A percentile compares a stretch with the other conserved stretches of the same genome.
Evolutionary conservation across 768 basidiomycete species (phyloP).

Genomic region (Trametes sanguinea): DNA sequence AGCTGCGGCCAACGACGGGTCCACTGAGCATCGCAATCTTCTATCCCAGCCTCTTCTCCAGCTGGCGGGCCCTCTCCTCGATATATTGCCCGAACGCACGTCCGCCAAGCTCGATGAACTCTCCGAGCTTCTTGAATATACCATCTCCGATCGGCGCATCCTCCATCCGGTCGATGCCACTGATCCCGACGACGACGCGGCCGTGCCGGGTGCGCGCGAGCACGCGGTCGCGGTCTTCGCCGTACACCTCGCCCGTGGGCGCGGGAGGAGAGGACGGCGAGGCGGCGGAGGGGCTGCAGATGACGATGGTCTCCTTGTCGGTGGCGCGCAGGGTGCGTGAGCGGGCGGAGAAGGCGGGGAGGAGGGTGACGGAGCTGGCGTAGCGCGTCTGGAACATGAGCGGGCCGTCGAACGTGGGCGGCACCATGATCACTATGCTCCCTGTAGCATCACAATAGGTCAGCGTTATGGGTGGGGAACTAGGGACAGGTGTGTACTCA

Average conservation of each 20-base stretch:
- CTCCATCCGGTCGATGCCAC: slow-evolving; percentile 20
- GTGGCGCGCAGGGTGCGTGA: slow-evolving; percentile 20
- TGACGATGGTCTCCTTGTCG: slow-evolving; percentile 22
- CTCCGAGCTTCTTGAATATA: slow-evolving; percentile 12
- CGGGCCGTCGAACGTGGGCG: slow-evolving; percentile 24
- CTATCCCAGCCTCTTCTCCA: slow-evolving; percentile 5
- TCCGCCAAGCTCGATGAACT: slow-evolving; percentile 13
- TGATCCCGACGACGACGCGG: slow-evolving; percentile 24
- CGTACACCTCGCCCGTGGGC: background rate
- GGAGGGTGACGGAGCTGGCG: slow-evolving; percentile 14
- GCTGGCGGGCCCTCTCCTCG: slow-evolving; percentile 2
- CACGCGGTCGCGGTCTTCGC: slow-evolving; percentile 10
- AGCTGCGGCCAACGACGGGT: too few relatives aligned
- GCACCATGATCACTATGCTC: slow-evolving; percentile 23
- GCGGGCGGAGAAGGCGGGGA: slow-evolving; percentile 25
- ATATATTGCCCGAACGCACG: slow-evolving; percentile 13
- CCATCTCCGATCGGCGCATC: background rate
- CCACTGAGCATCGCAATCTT: background rate
- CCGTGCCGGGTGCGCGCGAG: slow-evolving; percentile 23
- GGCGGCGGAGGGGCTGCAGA: slow-evolving; percentile 10
- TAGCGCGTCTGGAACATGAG: slow-evolving; percentile 15
- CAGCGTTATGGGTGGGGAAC: too few relatives aligned
- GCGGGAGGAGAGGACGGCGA: background rate
- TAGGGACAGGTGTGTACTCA: background rate
- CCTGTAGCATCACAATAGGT: background rate